Evolutionary conservation across 306 rosid genomes (phyloP).

Genomic region (Pyrus bretschneideri): DNA sequence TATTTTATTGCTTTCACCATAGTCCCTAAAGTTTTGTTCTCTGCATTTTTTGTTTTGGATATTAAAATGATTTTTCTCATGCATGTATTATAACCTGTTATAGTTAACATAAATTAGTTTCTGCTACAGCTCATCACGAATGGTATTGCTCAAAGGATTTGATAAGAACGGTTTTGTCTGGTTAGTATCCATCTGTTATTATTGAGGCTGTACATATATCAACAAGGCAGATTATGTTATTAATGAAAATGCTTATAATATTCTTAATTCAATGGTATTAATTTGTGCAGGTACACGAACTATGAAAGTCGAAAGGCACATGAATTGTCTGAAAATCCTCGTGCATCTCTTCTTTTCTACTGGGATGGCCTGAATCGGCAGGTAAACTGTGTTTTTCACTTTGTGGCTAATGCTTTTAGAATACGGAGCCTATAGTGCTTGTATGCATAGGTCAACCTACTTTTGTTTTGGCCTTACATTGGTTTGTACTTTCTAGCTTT

Average conservation of each 20-base stretch:
- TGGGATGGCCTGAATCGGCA: conserved; percentile 89
- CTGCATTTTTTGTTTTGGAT: background rate
- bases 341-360: conserved; percentile 77
- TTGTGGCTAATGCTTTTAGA: background rate
- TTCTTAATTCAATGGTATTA: conserved; percentile 13
- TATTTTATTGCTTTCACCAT: background rate
- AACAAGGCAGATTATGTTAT: background rate
- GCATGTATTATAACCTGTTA: background rate
- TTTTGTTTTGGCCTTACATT: background rate
- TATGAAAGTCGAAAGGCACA: conserved; percentile 79
- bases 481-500: background rate
- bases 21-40: background rate
- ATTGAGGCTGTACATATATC: conserved; percentile 8
- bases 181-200: conserved; percentile 39
- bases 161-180: conserved; percentile 92
- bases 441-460: background rate
- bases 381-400: conserved; percentile 29
- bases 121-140: conserved; percentile 75
- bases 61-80: background rate
- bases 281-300: conserved; percentile 75
- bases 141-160: conserved; percentile 83
- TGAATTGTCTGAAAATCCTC: conserved; percentile 74
- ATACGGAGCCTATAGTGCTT: background rate
- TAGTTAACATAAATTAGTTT: conserved; percentile 20
- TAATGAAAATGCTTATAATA: conserved; percentile 10